Base-by-base conservation (phyloP, 441 rosid genomes). In the Biscutella laevigata region DNA sequence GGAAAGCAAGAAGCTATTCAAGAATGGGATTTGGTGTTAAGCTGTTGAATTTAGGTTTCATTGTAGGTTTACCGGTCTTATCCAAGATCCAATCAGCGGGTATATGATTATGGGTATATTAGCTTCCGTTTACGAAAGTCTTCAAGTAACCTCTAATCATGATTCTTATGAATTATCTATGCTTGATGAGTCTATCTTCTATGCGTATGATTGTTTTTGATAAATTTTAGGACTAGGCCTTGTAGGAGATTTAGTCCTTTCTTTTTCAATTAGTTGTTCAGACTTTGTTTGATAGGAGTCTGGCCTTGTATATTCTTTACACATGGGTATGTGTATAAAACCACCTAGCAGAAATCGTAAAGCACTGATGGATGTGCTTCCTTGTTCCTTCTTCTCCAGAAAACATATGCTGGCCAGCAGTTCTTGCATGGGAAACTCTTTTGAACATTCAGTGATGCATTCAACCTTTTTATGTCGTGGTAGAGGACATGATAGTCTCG, bases 371-470 rank as follows among this genome's bases (percentile, higher is more conserved):
- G 26, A 39, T 52, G 49, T 47, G 41, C 62, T 71, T 73, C 43
- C 68, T 72, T 65, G 25, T 65, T 66, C 68, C 49, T 69, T 64
- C 66, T 61, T 59, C 68, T 74, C 54, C 71, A 82, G 90, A 75
- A 77, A 71, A 69, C 78, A 68, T 53, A 53, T 57, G 63, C 53
- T 45, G 66, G 77, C 72, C 67, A 77, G 67, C 73, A 67, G 66
- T 65, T 71, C 89, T 71, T 70, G 68, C 57, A 60, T 70, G 65
- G 77, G 73, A 70, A 72, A 74, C 67, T 71, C 73, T 49, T 70
- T 71, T 69, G 88, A 77, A 64, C 62, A 74, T 32, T 59, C 81
- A 13, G 62, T 74, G 71, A 59, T 77, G 33, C 61, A 67, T 66
- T 71, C 87, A 45, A 77, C 74, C 57, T 61, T 67, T 61, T 41